phyloP scores from a whole-genome alignment of 495 filamentous ascomycete species.

The Penicillium maclennaniae region DNA sequence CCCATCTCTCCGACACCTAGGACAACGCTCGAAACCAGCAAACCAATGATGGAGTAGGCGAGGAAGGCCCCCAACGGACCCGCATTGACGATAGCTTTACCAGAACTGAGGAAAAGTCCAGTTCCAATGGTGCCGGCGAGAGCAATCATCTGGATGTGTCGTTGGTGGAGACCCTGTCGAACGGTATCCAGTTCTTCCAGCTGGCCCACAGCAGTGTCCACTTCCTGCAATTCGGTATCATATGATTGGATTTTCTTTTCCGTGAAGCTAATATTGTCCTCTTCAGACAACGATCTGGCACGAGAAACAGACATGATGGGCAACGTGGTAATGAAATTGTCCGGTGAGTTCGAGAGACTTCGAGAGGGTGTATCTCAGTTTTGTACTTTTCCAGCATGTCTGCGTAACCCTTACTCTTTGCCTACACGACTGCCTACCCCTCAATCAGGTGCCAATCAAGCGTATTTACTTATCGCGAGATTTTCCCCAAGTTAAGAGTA shows the following conservation, averaged over 20 bases:
- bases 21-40: slow-evolving; percentile 18
- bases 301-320: neutral
- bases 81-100: slow-evolving; percentile 52
- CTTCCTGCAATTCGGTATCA: slow-evolving; percentile 5
- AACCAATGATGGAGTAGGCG: slow-evolving; percentile 23
- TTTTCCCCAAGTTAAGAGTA: neutral
- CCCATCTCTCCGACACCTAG: slow-evolving; percentile 27
- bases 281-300: neutral
- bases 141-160: slow-evolving; percentile 45
- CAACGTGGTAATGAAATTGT: too few relatives aligned
- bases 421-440: neutral
- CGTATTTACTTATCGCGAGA: neutral
- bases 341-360: too few relatives aligned
- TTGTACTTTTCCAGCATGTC: neutral
- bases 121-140: slow-evolving; percentile 42
- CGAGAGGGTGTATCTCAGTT: neutral
- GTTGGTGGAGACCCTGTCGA: slow-evolving; percentile 25
- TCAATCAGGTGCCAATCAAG: slow-evolving; percentile 3
- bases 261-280: neutral
- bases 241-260: slow-evolving; percentile 3
- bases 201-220: slow-evolving; percentile 9
- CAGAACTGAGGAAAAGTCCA: slow-evolving; percentile 42
- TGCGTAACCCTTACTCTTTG: neutral
- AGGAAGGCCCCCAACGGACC: slow-evolving; percentile 53
- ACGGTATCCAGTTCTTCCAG: slow-evolving; percentile 10